Base-by-base conservation (phyloP, 2,329 filamentous ascomycete species). In the Penicillium sp. region DNA sequence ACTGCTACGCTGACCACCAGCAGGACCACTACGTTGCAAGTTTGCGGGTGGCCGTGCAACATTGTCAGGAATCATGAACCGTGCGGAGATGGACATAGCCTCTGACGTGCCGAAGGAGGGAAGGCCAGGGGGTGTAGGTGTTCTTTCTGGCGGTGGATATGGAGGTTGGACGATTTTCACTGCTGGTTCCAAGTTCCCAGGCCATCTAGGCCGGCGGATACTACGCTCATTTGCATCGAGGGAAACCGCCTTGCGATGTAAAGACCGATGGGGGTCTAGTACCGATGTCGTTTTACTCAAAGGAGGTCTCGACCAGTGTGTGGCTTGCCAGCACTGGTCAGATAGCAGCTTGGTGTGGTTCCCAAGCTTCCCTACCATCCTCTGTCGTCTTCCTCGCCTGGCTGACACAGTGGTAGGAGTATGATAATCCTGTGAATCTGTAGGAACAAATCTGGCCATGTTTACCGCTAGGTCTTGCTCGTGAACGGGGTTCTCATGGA, bases 111-210 rank as follows among this genome's bases (percentile, higher is more conserved):
- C 75, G 58, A 79, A 79, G 2, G 75, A 75, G 6, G 78, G 78
- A 40, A 80, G 64, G 0, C 78, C 77, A 1, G 77, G 75, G 21
- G 78, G 78, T 3, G 78, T 80, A 4, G 73, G 72, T 19, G 66
- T 60, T 58, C 77, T 68, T 31, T 65, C 56, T 13, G 76, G 77
- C 31, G 77, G 76, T 54, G 75, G 70, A 56, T 69, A 73, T 50
- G 57, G 62, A 31, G 77, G 77, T 25, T 71, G 62, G 35, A 65
- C 57, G 29, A 71, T 70, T 35, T 64, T 67, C 23, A 68, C 67
- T n/a, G 72, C 72, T 17, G 69, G 70, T 23, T 56, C 48, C 17
- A 65, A 19, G 29, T 63, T 66, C 43, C 41, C 58, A 8, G 69
- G 64, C 70, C 67, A 72, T 43, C 57, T 59, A 7, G 63, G 60